Percentiles rank a stretch among this genome's conserved stretches.
phyloP scores from a whole-genome alignment of 495 filamentous ascomycete species.

The Penicillium subrubescens region DNA sequence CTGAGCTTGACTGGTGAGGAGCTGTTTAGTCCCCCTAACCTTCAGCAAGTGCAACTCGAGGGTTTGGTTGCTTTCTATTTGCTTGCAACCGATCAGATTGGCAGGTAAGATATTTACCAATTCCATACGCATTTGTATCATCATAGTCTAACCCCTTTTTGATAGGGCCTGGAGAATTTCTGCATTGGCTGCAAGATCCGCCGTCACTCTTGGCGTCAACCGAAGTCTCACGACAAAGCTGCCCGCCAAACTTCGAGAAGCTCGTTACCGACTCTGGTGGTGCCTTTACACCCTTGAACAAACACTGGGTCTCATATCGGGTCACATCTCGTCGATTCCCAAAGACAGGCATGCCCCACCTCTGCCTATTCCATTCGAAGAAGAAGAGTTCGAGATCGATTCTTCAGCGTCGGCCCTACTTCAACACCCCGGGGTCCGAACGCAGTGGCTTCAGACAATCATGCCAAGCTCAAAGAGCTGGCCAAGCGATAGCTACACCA shows the following conservation, averaged over 20 bases:
- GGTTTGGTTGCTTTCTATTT: slow-evolving; percentile 62
- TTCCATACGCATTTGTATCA: no score
- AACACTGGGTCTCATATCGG: slow-evolving; percentile 58
- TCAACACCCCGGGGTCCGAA: not conserved
- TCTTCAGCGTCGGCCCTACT: not conserved
- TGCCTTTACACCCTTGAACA: slow-evolving; percentile 60
- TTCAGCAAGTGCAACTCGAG: slow-evolving; percentile 59
- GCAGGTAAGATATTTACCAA: slow-evolving; percentile 42
- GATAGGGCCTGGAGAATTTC: slow-evolving; percentile 3
- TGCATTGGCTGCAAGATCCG: not conserved
- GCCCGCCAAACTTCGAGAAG: slow-evolving; percentile 48
- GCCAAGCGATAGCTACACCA: not conserved
- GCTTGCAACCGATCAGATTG: slow-evolving; percentile 58
- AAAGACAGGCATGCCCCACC: slow-evolving; percentile 42
- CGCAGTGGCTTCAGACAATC: not conserved
- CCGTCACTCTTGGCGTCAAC: not conserved
- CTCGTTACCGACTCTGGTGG: slow-evolving; percentile 63
- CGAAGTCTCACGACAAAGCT: slow-evolving; percentile 28
- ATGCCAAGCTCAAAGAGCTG: not conserved
- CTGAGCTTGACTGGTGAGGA: slow-evolving; percentile 53
- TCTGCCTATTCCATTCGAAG: slow-evolving; percentile 2
- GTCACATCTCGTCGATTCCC: slow-evolving; percentile 55
- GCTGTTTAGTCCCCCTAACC: slow-evolving; percentile 49
- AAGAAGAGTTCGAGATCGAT: not conserved
- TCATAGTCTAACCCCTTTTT: not conserved